phyloP scores from a whole-genome alignment of 352 stramenopile species.

The Phytophthora vignae region DNA sequence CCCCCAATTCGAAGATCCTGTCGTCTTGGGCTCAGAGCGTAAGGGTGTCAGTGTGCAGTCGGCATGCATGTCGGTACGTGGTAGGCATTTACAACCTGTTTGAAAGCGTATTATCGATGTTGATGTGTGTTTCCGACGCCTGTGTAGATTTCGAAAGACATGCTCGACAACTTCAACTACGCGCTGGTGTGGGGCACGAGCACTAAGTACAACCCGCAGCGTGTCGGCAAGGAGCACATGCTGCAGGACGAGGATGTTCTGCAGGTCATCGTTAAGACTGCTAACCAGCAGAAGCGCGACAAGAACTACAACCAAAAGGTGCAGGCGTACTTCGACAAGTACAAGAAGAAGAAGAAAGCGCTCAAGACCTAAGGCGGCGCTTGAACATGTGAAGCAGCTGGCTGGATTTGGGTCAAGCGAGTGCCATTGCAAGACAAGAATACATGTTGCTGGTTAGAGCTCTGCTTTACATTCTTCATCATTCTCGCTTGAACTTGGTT shows the following conservation, averaged over 20 bases:
- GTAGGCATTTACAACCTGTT: neutral
- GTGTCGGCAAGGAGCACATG: constrained; percentile 94
- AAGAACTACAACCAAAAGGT: constrained; percentile 97
- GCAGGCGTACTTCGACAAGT: constrained; percentile 97
- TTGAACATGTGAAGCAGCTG: constrained; percentile 1
- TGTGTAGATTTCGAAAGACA: constrained; percentile 89
- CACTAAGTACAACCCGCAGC: constrained; percentile 98
- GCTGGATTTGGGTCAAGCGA: constrained; percentile 4
- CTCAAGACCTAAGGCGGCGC: constrained; percentile 76
- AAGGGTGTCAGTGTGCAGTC: constrained; percentile 85
- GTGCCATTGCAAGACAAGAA: constrained; percentile 21
- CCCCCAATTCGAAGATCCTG: constrained; percentile 80
- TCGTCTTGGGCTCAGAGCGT: constrained; percentile 86
- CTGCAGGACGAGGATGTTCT: constrained; percentile 99
- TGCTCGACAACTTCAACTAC: constrained; percentile 98
- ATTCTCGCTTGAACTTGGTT: neutral
- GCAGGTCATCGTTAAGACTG: constrained; percentile 98
- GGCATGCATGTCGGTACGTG: constrained; percentile 85
- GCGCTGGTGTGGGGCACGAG: constrained; percentile 98
- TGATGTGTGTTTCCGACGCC: neutral
- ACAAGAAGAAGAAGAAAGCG: constrained; percentile 96
- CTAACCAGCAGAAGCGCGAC: constrained; percentile 98
- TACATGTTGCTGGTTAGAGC: constrained; percentile 26
- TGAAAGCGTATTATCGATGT: neutral
- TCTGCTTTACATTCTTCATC: constrained; percentile 12